Evolutionary conservation across 768 basidiomycete genomes (phyloP), one percentile per base, ranked within the genome.

Genomic region (Lactarius quietus): DNA sequence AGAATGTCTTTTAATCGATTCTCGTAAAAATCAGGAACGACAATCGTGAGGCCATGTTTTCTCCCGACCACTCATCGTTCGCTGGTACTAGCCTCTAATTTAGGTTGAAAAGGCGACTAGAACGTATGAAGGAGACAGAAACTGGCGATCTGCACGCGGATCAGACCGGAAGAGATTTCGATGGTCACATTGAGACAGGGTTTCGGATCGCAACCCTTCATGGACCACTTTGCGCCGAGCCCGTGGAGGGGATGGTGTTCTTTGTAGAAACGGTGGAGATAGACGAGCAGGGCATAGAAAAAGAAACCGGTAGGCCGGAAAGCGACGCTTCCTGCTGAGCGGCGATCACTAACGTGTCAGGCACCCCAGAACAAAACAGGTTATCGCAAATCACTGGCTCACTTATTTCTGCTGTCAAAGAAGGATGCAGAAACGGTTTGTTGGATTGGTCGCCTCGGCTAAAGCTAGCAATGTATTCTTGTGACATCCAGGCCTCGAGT

Each of bases 401-500:
- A 3, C 79, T 97, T 55, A 94, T 96, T 68, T 91, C 97, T 4
- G 84, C 88, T 3, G 87, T 93, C 45, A 85, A 89, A 74, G 97
- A 99, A 70, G 88, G 93, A 0, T 98, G 95, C 74, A 84, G 92
- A 65, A 89, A 87, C 69, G 95, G 91, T 1, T 74, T 99, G 63
- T 78, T 98, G 53, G 97, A 98, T 75, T 99, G 97, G 97, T 98
- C 95, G 2, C 97, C 97, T 17, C 82, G 97, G 63, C 82, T 99
- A 70, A 92, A 95, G 87, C 79, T 99, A 70, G 97, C 97, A 0
- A 98, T 98, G 94, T 99, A 99, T 75, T 89, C 90, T 15, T 99
- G 96, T 76, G 95, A 98, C 72, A 98, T 99, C 61, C 97, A 98
- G 77, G 93, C 95, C 1, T 95, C 96, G 18, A 93, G 95, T 98